phyloP scores from a whole-genome alignment of 2,329 filamentous ascomycete genomes.

The Cryphonectria parasitica region DNA sequence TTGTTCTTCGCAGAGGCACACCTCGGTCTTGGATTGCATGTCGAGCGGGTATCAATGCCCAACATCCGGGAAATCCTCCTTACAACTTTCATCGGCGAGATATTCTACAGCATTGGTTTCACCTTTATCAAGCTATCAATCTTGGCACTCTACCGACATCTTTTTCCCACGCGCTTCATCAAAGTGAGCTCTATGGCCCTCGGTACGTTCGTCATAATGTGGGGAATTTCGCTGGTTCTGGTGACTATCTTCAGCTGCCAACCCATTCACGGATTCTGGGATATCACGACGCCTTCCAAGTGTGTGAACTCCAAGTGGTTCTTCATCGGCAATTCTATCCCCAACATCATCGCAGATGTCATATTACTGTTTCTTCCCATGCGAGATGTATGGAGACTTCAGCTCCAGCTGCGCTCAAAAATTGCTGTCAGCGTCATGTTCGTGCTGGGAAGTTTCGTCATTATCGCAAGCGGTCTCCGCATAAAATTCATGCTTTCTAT shows the following conservation, averaged over 20 bases:
- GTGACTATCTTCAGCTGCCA: not conserved
- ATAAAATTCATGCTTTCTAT: too few species aligned
- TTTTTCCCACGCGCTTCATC: not conserved
- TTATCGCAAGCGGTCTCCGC: too few species aligned
- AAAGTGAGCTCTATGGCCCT: too few species aligned
- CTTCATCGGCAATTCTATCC: too few species aligned
- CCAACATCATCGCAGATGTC: too few species aligned
- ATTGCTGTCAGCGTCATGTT: too few species aligned
- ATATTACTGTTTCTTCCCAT: too few species aligned
- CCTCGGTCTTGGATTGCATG: not conserved
- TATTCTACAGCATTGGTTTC: not conserved
- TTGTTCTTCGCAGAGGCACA: constrained; percentile 3
- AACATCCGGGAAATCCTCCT: not conserved
- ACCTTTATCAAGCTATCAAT: not conserved
- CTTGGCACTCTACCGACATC: not conserved
- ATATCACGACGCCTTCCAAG: not conserved
- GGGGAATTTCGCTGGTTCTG: not conserved
- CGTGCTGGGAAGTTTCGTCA: too few species aligned
- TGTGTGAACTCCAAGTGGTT: too few species aligned
- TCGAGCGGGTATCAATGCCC: not conserved
- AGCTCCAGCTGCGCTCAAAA: too few species aligned
- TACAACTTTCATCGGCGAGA: not conserved
- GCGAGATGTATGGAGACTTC: too few species aligned
- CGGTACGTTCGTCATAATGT: not conserved
- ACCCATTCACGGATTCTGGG: not conserved